Percentiles rank a stretch among this genome's conserved stretches.
These are phyloP conservation scores for Leptoxyphium fumago DNA, from an alignment of 2,329 filamentous ascomycete genomes.

Conservation along the genomic window DNA sequence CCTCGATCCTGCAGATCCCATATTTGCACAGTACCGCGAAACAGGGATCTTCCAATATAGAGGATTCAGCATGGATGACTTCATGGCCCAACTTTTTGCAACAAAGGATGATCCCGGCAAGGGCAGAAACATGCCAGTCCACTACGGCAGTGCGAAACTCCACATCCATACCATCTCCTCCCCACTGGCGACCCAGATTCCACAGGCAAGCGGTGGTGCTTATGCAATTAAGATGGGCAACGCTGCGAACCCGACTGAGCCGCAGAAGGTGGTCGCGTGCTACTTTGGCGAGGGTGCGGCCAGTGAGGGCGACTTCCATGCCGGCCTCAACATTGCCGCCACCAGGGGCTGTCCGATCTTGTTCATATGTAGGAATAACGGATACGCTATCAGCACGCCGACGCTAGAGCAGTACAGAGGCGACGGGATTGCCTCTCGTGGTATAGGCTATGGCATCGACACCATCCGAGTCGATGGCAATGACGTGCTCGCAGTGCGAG, in stretches of 20 bases:
- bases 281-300: constrained; percentile 89
- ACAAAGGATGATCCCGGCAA: constrained; percentile 66
- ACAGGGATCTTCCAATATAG: constrained; percentile 81
- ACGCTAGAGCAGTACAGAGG: constrained; percentile 84
- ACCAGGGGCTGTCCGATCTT: constrained; percentile 76
- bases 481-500: constrained; percentile 76
- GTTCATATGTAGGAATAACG: constrained; percentile 87
- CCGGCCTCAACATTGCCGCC: constrained; percentile 78
- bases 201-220: constrained; percentile 73
- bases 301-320: constrained; percentile 84
- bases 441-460: constrained; percentile 84
- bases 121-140: constrained; percentile 93
- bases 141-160: constrained; percentile 73
- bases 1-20: constrained; percentile 67
- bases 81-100: constrained; percentile 91
- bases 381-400: constrained; percentile 79
- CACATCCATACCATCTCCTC: constrained; percentile 85
- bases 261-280: constrained; percentile 57
- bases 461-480: constrained; percentile 90
- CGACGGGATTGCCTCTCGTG: constrained; percentile 76
- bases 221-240: constrained; percentile 77
- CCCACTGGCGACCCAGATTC: constrained; percentile 75
- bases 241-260: constrained; percentile 52
- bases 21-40: constrained; percentile 92
- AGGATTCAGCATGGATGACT: constrained; percentile 73